Conservation (phyloP, 164 flowering plant genomes). For the Stephania yunnanensis region DNA sequence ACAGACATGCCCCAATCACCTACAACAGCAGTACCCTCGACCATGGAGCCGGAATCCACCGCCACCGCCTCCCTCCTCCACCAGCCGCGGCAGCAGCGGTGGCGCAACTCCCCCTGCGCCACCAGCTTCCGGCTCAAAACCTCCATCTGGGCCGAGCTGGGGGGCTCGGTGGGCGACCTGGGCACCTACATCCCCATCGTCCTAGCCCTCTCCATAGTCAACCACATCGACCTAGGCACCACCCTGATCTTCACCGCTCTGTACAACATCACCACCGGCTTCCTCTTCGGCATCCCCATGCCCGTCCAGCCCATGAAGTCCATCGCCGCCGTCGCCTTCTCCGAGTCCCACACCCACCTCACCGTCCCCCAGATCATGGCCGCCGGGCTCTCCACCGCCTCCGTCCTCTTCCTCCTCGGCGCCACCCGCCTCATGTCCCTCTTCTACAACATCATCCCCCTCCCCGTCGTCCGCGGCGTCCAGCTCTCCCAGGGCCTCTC, state of each 20-base stretch:
- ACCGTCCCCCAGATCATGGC: conserved; percentile 64
- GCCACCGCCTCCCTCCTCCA: conserved; percentile 24
- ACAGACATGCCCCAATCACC: neutral
- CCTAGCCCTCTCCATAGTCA: conserved; percentile 58
- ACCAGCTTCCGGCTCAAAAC: conserved; percentile 42
- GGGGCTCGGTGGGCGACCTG: conserved; percentile 80
- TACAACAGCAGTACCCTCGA: neutral
- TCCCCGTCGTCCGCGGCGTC: conserved; percentile 87
- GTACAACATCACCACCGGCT: conserved; percentile 76
- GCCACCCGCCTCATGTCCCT: conserved; percentile 78
- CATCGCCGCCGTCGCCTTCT: conserved; percentile 85
- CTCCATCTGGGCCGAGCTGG: conserved; percentile 48
- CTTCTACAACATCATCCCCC: conserved; percentile 57
- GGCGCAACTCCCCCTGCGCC: conserved; percentile 23
- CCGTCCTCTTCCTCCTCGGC: conserved; percentile 63
- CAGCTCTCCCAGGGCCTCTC: conserved; percentile 88
- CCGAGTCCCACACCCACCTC: conserved; percentile 54
- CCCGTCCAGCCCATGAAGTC: conserved; percentile 97
- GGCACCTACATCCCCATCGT: conserved; percentile 92
- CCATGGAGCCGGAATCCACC: neutral
- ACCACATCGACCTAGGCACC: conserved; percentile 58
- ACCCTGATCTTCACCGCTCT: conserved; percentile 76
- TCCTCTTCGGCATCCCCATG: conserved; percentile 80
- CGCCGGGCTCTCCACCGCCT: conserved; percentile 72
- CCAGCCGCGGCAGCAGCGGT: conserved; percentile 19